Evolutionary conservation across 495 filamentous ascomycete genomes (phyloP), one percentile per base, ranked within the genome.

Genomic region (Penicillium ochrochloron): DNA sequence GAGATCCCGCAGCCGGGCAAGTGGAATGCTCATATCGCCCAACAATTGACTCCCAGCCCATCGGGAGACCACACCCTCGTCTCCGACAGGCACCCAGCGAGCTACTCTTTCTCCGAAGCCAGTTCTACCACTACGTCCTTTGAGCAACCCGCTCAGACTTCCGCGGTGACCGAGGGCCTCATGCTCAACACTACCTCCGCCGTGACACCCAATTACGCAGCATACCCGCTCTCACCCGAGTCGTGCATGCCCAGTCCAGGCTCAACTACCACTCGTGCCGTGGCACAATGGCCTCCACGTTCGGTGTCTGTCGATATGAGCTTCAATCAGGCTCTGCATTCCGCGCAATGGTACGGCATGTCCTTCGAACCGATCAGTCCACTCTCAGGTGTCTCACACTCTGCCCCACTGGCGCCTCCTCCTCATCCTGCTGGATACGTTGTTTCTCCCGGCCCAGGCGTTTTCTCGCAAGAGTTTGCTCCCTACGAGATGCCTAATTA

Each of bases 341-440:
- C 73, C 11, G 63, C 66, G 21, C 71, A 72, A 44, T 80, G 78
- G 78, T 79, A 77, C 60, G 58, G 68, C 7, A 68, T 78, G 64
- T 66, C 76, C 37, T 68, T 76, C 19, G 78, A 78, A 23, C 62
- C 70, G 14, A 66, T 68, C 44, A 69, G 70, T 29, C 78, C 72
- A 10, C 65, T 72, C 29, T 46, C 67, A 0, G 60, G 67, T 19
- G 66, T 74, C 11, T 66, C 72, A 15, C 77, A 76, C 6, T 54
- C 72, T 19, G 67, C 73, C 19, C 75, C 76, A 44, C 52, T 76
- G n/a, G 57, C 63, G 64, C 71, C 31, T 67, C 73, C 6, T 68
- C 70, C 31, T 50, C 61, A 7, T 75, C 71, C 60, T 52, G 57
- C 25, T 25, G 53, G 53, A 68, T 78, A 68, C 66, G 61, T 72